Percentiles rank a stretch among this genome's conserved stretches.
Conservation (phyloP, 306 rosid genomes). For the Cucurbita pepo region DNA sequence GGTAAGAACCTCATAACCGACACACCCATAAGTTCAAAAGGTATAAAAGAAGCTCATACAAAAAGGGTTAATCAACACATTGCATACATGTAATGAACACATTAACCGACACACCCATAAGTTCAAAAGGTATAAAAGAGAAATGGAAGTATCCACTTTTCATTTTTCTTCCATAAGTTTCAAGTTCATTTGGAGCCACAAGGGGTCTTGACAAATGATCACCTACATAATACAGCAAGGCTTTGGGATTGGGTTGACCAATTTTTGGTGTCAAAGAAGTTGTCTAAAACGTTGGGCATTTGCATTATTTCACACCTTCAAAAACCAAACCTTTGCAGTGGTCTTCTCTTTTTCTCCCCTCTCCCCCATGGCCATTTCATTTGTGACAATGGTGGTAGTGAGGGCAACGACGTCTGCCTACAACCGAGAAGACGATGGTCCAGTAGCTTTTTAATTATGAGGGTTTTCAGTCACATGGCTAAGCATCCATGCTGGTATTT, state of each 20-base stretch:
- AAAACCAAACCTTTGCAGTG: background rate
- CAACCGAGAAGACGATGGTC: background rate
- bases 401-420: background rate
- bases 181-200: background rate
- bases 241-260: background rate
- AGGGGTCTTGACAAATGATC: background rate
- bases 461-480: constrained; percentile 19
- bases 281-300: background rate
- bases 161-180: background rate
- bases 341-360: background rate
- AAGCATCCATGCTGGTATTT: constrained; percentile 71
- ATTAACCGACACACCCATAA: background rate
- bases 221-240: background rate
- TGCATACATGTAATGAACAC: background rate
- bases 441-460: background rate
- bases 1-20: no score
- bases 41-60: background rate
- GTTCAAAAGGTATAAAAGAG: background rate
- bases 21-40: no score
- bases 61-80: background rate
- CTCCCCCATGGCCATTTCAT: background rate
- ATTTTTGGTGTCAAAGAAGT: background rate
- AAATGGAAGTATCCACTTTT: background rate
- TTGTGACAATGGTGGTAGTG: background rate
- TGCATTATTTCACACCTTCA: background rate